phyloP scores from a whole-genome alignment of 768 basidiomycete genomes.

The Tephrocybe sp. region DNA sequence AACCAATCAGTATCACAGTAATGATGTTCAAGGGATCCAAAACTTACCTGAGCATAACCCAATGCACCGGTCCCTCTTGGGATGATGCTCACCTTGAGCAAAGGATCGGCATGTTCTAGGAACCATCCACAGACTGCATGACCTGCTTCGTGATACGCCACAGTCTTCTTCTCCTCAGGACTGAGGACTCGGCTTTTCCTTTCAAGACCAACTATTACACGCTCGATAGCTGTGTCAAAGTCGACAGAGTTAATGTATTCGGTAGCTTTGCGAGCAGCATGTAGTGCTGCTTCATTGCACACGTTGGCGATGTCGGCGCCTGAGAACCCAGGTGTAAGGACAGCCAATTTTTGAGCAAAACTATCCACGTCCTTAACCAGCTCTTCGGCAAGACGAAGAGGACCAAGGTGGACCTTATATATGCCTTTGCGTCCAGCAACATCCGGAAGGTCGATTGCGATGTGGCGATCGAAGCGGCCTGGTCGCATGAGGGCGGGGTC shows the following conservation, averaged over 20 bases:
- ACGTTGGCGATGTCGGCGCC: slow-evolving; percentile 99
- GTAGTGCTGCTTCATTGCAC: slow-evolving; percentile 95
- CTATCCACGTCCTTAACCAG: slow-evolving; percentile 49
- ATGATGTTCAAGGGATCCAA: slow-evolving; percentile 4
- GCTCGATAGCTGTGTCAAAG: slow-evolving; percentile 97
- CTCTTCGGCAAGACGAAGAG: slow-evolving; percentile 65
- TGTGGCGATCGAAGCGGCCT: slow-evolving; percentile 96
- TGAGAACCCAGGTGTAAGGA: slow-evolving; percentile 97
- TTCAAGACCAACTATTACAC: slow-evolving; percentile 96
- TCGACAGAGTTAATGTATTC: slow-evolving; percentile 80
- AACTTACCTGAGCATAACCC: slow-evolving; percentile 88
- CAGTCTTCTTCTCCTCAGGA: slow-evolving; percentile 96
- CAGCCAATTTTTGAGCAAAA: slow-evolving; percentile 90
- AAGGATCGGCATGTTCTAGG: slow-evolving; percentile 94
- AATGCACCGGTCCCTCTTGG: slow-evolving; percentile 94
- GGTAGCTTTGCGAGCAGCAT: slow-evolving; percentile 84
- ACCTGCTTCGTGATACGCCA: slow-evolving; percentile 98
- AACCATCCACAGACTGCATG: slow-evolving; percentile 99
- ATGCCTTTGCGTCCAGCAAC: slow-evolving; percentile 93
- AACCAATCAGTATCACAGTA: slow-evolving; percentile 11
- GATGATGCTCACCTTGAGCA: slow-evolving; percentile 98
- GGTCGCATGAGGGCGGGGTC: slow-evolving; percentile 96
- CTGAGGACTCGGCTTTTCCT: slow-evolving; percentile 93
- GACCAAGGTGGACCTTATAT: slow-evolving; percentile 88
- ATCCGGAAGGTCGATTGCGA: slow-evolving; percentile 93